These are phyloP conservation scores for Phytophthora megakarya DNA, from an alignment of 352 stramenopile genomes.

Conservation along the genomic window DNA sequence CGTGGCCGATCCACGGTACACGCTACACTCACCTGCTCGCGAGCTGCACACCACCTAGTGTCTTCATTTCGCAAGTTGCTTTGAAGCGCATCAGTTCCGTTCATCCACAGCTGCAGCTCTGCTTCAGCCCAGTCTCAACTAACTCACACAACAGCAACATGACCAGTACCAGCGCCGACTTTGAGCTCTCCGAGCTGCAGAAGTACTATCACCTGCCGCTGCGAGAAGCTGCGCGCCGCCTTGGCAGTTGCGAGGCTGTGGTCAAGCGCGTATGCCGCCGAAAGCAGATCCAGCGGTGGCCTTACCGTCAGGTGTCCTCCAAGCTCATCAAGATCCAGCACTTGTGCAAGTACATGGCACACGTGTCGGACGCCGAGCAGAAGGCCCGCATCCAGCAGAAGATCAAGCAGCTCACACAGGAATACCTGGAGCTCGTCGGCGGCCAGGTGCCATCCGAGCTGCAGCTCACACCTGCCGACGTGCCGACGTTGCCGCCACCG, in stretches of 20 bases:
- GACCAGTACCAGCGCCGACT: constrained; percentile 69
- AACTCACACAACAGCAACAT: constrained; percentile 20
- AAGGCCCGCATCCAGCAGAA: constrained; percentile 75
- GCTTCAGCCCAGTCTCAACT: neutral
- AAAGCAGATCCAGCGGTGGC: constrained; percentile 82
- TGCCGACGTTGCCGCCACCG: constrained; percentile 55
- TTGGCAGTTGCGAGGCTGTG: constrained; percentile 80
- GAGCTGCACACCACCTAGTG: constrained; percentile 27
- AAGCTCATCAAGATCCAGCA: constrained; percentile 89
- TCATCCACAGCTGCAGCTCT: constrained; percentile 8
- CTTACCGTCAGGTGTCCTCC: constrained; percentile 84
- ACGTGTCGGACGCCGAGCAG: constrained; percentile 73
- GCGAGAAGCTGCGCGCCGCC: constrained; percentile 69
- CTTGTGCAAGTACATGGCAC: constrained; percentile 85
- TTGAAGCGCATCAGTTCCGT: constrained; percentile 25
- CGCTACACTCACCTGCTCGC: constrained; percentile 26
- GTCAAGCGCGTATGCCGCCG: constrained; percentile 85
- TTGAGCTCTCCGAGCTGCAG: constrained; percentile 79
- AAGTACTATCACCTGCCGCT: constrained; percentile 88
- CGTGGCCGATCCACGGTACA: constrained; percentile 19
- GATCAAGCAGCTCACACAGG: constrained; percentile 80
- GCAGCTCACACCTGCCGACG: constrained; percentile 60
- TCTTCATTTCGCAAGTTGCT: constrained; percentile 47
- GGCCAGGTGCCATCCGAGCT: constrained; percentile 76
- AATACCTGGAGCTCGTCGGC: constrained; percentile 80